Base-by-base conservation (phyloP, 345 rosid species). In the Passiflora organensis region DNA sequence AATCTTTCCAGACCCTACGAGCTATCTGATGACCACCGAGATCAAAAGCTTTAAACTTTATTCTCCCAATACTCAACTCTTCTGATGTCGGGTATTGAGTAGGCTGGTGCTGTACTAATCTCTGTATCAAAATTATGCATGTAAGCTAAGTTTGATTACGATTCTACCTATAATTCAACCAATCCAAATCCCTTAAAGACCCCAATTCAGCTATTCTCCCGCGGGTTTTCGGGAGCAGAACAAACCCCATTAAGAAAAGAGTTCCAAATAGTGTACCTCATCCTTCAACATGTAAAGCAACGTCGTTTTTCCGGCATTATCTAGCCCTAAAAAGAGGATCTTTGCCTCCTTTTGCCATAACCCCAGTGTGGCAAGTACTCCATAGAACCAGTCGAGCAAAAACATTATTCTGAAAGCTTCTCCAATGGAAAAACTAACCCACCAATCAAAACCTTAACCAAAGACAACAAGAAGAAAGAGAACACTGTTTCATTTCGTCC, bases 11-110 rank as follows among this genome's bases (percentile, higher is more conserved):
- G 5, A 83, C 95, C 51, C 95, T 59, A 13, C 95, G 84, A 43
- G 95, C 95, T 45, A 86, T 83, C 71, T 81, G 88, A 76, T 86
- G 95, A 15, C 95, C 95, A 0, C 95, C 95, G 73, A 86, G 76
- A 46, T 86, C 95, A 32, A 86, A 86, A 0, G 95, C 95, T 68
- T 86, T 86, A 69, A 86, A 86, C 74, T 81, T 83, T 55, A 86
- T 83, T 55, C 83, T 79, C 19, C 95, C 95, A 44, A 86, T 86
- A 66, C 86, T 81, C 67, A 86, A 82, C 72, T 86, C 95, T 46
- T 86, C 91, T 0, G 95, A 86, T 10, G 95, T 86, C 6, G 95
- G 91, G 65, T 81, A 79, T 72, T 86, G 95, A 1, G 95, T 86
- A 8, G 87, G 95, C 71, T 86, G 90, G 60, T 86, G 95, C 59